These are phyloP conservation scores for Pittosporum tobira DNA, from an alignment of 129 eudicot species.

Conservation along the genomic window DNA sequence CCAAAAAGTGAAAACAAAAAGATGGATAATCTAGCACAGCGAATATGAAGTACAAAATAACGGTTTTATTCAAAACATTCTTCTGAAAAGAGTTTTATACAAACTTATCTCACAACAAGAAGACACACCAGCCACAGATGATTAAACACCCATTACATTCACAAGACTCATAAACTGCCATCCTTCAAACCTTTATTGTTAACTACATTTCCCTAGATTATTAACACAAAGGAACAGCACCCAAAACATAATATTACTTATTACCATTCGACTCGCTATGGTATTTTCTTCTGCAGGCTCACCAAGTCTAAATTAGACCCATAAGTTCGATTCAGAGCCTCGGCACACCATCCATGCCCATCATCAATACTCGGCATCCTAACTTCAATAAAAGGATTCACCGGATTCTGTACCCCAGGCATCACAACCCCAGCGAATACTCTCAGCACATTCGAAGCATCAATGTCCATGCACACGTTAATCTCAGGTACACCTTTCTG, in stretches of 20 bases:
- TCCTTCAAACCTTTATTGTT: not conserved
- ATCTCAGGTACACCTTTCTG: constrained; percentile 73
- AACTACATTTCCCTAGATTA: not conserved
- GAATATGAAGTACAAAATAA: too few relatives aligned
- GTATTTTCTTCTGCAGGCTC: constrained; percentile 35
- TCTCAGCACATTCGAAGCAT: constrained; percentile 56
- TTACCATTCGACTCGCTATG: constrained; percentile 2
- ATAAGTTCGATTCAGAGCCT: constrained; percentile 46
- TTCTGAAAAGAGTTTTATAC: not conserved
- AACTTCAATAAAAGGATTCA: constrained; percentile 47
- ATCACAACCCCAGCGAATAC: constrained; percentile 53
- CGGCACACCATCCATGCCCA: constrained; percentile 80
- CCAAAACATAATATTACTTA: not conserved
- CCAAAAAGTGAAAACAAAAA: too few relatives aligned
- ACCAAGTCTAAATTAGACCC: constrained; percentile 57
- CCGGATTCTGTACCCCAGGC: constrained; percentile 35
- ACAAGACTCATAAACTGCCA: not conserved
- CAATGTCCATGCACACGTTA: constrained; percentile 67
- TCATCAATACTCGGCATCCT: constrained; percentile 90
- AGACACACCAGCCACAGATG: not conserved
- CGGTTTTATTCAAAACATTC: too few relatives aligned
- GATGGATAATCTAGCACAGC: too few relatives aligned
- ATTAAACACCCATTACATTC: not conserved
- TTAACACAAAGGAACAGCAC: not conserved
- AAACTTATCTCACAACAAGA: not conserved